A percentile compares a stretch with the other conserved stretches of the same genome.
Conservation (phyloP, 2,329 filamentous ascomycete species). For the Fusarium humuli region DNA sequence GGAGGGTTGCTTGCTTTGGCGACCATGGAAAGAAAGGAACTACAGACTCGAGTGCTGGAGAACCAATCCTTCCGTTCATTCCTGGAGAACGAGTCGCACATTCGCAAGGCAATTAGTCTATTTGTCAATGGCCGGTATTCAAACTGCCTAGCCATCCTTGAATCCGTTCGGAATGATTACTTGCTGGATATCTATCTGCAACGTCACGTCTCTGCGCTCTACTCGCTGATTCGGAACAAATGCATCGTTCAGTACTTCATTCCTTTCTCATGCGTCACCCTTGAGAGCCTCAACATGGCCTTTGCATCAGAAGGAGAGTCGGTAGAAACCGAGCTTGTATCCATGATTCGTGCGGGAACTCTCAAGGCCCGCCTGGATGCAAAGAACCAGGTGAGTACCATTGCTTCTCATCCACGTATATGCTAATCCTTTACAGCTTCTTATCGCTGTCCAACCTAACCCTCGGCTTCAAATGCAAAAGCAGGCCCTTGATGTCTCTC, state of each 20-base stretch:
- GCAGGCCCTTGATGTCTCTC: slow-evolving; percentile 74
- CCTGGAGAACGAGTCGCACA: slow-evolving; percentile 91
- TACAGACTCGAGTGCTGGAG: slow-evolving; percentile 82
- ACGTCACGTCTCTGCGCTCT: slow-evolving; percentile 76
- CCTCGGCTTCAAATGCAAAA: slow-evolving; percentile 76
- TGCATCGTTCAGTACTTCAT: slow-evolving; percentile 94
- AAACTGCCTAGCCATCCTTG: slow-evolving; percentile 83
- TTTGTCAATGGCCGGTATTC: slow-evolving; percentile 94
- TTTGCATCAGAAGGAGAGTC: slow-evolving; percentile 74
- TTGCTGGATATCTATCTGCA: slow-evolving; percentile 90
- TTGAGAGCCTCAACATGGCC: slow-evolving; percentile 80
- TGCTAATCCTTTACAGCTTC: slow-evolving; percentile 61
- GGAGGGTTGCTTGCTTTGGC: slow-evolving; percentile 91
- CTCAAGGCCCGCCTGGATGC: slow-evolving; percentile 87
- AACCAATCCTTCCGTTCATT: slow-evolving; percentile 85
- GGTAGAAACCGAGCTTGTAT: slow-evolving; percentile 79
- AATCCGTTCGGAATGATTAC: slow-evolving; percentile 85
- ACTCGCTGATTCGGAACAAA: slow-evolving; percentile 82
- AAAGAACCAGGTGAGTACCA: slow-evolving; percentile 72
- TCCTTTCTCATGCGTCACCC: slow-evolving; percentile 87
- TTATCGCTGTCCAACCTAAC: slow-evolving; percentile 77
- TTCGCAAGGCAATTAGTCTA: slow-evolving; percentile 88
- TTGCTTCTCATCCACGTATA: neutral
- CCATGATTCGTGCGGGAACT: slow-evolving; percentile 78
- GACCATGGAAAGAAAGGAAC: slow-evolving; percentile 82